A percentile compares a stretch with the other conserved stretches of the same genome.
Conservation (phyloP, 495 filamentous ascomycete genomes). For the Pyrenula massariospora region DNA sequence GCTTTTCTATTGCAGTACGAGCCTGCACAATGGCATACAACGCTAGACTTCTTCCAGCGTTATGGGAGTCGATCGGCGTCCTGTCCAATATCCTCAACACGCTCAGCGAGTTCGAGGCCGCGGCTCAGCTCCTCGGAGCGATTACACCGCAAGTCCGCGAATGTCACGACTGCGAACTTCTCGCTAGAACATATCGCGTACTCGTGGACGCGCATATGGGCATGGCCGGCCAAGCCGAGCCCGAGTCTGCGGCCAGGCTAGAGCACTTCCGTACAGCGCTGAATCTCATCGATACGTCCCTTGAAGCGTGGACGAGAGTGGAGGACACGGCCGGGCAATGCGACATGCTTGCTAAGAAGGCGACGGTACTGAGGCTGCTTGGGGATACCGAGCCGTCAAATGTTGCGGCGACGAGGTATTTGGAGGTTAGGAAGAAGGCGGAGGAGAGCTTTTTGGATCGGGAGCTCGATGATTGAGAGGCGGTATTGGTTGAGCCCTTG, state of each 20-base stretch:
- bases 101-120: slow-evolving; percentile 64
- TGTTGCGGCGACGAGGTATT: slow-evolving; percentile 61
- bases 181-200: slow-evolving; percentile 58
- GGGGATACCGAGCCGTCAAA: slow-evolving; percentile 63
- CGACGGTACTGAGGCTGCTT: slow-evolving; percentile 62
- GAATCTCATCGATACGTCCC: slow-evolving; percentile 56
- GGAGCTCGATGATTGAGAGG: background rate
- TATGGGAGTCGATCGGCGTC: slow-evolving; percentile 68
- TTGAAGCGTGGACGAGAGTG: slow-evolving; percentile 55
- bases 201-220: slow-evolving; percentile 80
- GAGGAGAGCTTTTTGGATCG: slow-evolving; percentile 4
- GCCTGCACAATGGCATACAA: slow-evolving; percentile 69
- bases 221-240: slow-evolving; percentile 44
- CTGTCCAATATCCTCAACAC: slow-evolving; percentile 58
- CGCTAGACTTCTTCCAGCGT: slow-evolving; percentile 53
- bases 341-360: slow-evolving; percentile 80
- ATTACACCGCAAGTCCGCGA: slow-evolving; percentile 78
- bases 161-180: slow-evolving; percentile 51
- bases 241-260: slow-evolving; percentile 22
- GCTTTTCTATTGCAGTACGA: slow-evolving; percentile 70
- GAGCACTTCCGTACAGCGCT: slow-evolving; percentile 54
- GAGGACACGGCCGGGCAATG: slow-evolving; percentile 66
- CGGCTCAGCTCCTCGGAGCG: slow-evolving; percentile 52
- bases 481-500: too few species aligned
- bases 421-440: slow-evolving; percentile 39